Conservation (phyloP, 352 stramenopile species). For the Phytophthora fragariae region DNA sequence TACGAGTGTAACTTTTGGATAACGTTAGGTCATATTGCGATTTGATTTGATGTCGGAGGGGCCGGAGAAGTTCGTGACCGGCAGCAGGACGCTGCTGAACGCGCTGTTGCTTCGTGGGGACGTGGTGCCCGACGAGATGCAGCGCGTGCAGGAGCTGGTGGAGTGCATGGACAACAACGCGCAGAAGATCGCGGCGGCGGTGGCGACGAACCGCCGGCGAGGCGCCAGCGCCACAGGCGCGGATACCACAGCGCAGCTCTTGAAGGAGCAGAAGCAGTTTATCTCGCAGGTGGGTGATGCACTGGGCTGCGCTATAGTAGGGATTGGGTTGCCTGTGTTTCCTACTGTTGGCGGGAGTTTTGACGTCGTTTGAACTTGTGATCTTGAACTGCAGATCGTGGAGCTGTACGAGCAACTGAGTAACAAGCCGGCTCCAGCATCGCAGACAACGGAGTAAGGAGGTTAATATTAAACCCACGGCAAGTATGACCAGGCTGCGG, state of each 20-base stretch:
- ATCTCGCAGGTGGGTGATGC: conserved; percentile 38
- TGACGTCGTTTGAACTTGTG: not conserved
- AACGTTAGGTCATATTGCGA: not conserved
- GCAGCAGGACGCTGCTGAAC: conserved; percentile 45
- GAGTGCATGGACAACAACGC: conserved; percentile 78
- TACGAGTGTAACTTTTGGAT: not conserved
- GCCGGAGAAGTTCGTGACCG: conserved; percentile 36
- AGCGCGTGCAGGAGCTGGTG: conserved; percentile 67
- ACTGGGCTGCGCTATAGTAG: too few relatives aligned
- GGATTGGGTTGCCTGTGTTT: too few relatives aligned
- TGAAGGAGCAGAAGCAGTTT: conserved; percentile 69
- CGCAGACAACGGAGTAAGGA: conserved; percentile 8
- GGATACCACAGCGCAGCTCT: conserved; percentile 54
- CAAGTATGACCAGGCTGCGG: not conserved
- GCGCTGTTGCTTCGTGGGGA: conserved; percentile 36
- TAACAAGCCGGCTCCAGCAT: conserved; percentile 27
- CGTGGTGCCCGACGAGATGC: conserved; percentile 54
- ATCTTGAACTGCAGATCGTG: conserved; percentile 35
- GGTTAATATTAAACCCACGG: not conserved
- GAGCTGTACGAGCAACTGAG: conserved; percentile 51
- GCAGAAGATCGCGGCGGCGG: conserved; percentile 65
- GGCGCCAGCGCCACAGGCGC: conserved; percentile 23
- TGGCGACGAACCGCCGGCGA: conserved; percentile 51
- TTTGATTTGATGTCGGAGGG: not conserved
- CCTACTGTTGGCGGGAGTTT: not conserved